Conservation (phyloP, 345 rosid species). For the Gynandropsis gynandra region DNA sequence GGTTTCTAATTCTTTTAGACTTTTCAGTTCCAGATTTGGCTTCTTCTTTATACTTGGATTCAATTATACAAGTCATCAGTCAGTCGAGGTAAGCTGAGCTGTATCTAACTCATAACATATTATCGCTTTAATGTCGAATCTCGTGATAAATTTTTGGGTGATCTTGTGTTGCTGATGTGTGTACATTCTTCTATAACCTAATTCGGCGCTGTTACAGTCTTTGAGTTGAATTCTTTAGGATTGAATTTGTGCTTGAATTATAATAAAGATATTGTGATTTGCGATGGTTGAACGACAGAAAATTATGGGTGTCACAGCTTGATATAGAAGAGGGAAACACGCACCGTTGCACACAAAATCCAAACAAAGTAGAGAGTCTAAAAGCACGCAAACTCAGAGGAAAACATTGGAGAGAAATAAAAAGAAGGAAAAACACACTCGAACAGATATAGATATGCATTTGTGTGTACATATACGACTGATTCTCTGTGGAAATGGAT, state of each 20-base stretch:
- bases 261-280: background rate
- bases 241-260: no score
- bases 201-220: no score
- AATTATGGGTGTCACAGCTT: no score
- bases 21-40: background rate
- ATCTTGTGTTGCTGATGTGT: no score
- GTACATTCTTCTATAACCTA: no score
- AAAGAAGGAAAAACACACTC: background rate
- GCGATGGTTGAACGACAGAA: slow-evolving; percentile 2
- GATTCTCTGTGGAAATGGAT: no score
- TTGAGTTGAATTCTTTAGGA: no score
- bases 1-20: background rate
- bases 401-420: no score
- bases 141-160: background rate
- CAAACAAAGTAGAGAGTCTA: slow-evolving; percentile 2
- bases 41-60: no score
- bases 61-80: background rate
- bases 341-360: slow-evolving; percentile 16
- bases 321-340: background rate
- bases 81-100: background rate
- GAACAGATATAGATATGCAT: slow-evolving; percentile 6
- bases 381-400: no score
- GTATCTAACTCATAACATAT: no score
- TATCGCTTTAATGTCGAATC: background rate
- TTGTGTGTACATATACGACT: background rate